Evolutionary conservation across 2,329 filamentous ascomycete species (phyloP).

Genomic region (Botrytis squamosa): DNA sequence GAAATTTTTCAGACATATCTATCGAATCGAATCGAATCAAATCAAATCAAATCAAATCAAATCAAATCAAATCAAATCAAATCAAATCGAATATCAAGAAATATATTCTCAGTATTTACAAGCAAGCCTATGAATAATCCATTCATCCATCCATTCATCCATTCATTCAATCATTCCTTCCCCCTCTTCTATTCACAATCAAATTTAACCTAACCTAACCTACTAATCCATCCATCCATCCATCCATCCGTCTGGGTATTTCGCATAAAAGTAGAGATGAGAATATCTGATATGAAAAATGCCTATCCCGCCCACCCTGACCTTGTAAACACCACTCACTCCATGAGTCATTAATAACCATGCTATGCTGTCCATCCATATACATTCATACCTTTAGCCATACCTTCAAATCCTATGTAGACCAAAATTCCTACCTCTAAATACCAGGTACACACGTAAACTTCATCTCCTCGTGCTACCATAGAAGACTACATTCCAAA

Average conservation of each 20-base stretch:
- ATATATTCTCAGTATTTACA: not conserved
- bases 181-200: not conserved
- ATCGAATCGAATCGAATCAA: not conserved
- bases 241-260: slow-evolving; percentile 12
- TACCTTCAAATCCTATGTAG: not conserved
- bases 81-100: not conserved
- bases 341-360: slow-evolving; percentile 13
- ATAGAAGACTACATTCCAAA: slow-evolving; percentile 27
- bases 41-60: not conserved
- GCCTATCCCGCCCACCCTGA: not conserved
- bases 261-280: slow-evolving; percentile 18
- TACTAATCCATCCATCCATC: not conserved
- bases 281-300: slow-evolving; percentile 11
- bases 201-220: not conserved
- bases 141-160: not conserved
- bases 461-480: not conserved
- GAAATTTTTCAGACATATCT: too few species aligned
- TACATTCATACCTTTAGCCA: slow-evolving; percentile 3
- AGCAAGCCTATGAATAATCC: not conserved
- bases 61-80: too few species aligned
- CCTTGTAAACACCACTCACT: not conserved
- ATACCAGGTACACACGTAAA: not conserved
- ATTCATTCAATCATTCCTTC: not conserved
- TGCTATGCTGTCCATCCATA: slow-evolving; percentile 11
- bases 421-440: not conserved